Base-by-base conservation (phyloP, 2,329 filamentous ascomycete genomes). In the Epichloe uncinata region DNA sequence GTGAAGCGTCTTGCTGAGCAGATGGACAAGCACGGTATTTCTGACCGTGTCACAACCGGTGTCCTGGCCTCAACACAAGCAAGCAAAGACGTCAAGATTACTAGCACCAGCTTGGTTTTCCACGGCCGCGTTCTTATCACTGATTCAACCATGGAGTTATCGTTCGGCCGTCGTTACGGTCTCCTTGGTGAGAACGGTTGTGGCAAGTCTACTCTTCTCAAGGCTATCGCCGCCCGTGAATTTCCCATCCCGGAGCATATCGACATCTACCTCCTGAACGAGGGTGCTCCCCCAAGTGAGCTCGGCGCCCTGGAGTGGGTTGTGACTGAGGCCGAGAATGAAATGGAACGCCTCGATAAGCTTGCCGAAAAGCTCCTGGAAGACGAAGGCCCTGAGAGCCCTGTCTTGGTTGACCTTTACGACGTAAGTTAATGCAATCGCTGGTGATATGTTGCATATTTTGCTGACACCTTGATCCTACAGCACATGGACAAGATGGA, bases 401-500 rank as follows among this genome's bases (percentile, higher is more conserved):
- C 88, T 33, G 75, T 94, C 50, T 75, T 98, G 45, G 85, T 95
- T 72, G 91, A 97, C 63, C 76, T 98, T 52, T 98, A 98, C 67
- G 94, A 98, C 68, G 89, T 94, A 75, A 66, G 84, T 71, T 13
- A 26, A 5, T 15, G 3, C 12, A 8, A 11, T 34, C 3, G 11
- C 22, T 20, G 15, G 3, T 22, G 20, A 30, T 8, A 13, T 43
- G 5, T 33, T 22, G 18, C 16, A n/a, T 38, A 35, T 35, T 41
- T 45, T 30, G 45, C 53, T 62, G 49, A 62, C 59, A 52, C 38
- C 15, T 53, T 42, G 26, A 30, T 47, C n/a, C 26, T 34, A 44
- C 58, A 95, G 88, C 90, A 93, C 69, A 95, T 97, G 80, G 93
- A 98, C 73, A 84, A 83, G 70, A 96, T 98, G 91, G 94, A 98